Evolutionary conservation across 352 stramenopile genomes (phyloP).

Genomic region (Pythium brassicae): DNA sequence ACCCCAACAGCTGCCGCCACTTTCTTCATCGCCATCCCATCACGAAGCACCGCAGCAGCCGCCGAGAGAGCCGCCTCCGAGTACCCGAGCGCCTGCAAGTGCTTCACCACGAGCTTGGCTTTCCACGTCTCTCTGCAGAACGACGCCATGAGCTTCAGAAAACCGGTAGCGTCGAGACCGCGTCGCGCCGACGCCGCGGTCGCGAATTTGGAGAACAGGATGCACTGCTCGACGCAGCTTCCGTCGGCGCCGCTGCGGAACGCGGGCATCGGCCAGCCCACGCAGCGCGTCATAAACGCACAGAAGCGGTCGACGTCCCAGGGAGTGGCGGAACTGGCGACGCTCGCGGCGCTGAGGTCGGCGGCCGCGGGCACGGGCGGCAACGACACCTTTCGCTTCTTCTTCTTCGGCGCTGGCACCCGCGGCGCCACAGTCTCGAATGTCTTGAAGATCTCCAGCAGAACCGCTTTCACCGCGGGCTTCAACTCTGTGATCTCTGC

Average conservation of each 20-base stretch:
- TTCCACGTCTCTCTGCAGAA: conserved; percentile 44
- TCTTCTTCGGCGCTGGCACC: conserved; percentile 41
- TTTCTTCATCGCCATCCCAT: no score
- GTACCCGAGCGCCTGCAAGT: conserved; percentile 40
- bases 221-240: conserved; percentile 26
- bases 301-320: conserved; percentile 76
- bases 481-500: conserved; percentile 23
- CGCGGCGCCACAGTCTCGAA: conserved; percentile 18
- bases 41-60: no score
- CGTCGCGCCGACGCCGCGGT: conserved; percentile 24
- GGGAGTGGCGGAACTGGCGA: not conserved
- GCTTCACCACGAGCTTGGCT: conserved; percentile 39
- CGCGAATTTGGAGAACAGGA: conserved; percentile 71
- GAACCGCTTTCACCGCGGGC: conserved; percentile 17
- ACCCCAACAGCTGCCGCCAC: not conserved
- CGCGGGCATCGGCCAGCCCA: conserved; percentile 9
- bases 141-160: conserved; percentile 33
- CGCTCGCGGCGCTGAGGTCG: not conserved
- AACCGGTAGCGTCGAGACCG: conserved; percentile 32
- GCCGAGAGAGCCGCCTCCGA: conserved; percentile 20
- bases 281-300: conserved; percentile 25
- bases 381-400: conserved; percentile 31
- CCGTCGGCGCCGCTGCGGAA: not conserved
- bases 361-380: not conserved
- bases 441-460: conserved; percentile 38